Conservation (phyloP, 1,284 basidiomycete species). For the Heterobasidion parviporum region DNA sequence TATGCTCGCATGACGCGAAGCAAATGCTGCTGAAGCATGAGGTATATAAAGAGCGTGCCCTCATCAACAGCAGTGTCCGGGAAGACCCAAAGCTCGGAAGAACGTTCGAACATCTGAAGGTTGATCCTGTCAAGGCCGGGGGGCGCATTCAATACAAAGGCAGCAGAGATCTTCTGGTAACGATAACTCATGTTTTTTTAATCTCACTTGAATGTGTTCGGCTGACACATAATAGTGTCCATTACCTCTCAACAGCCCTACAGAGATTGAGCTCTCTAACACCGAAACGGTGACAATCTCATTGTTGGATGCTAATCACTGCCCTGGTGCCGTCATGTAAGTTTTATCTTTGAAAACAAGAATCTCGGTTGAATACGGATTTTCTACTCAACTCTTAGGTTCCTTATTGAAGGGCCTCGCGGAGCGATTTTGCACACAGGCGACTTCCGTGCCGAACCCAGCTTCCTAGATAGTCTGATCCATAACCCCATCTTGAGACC, state of each 20-base stretch:
- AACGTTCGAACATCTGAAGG: conserved; percentile 63
- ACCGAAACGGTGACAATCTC: conserved; percentile 65
- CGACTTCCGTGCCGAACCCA: conserved; percentile 82
- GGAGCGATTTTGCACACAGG: conserved; percentile 86
- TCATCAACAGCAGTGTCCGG: conserved; percentile 42
- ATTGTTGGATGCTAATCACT: conserved; percentile 88
- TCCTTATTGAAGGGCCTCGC: conserved; percentile 69
- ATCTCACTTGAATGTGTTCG: neutral
- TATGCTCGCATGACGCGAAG: conserved; percentile 78
- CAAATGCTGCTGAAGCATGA: conserved; percentile 76
- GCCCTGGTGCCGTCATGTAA: conserved; percentile 88
- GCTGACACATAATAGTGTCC: conserved; percentile 25
- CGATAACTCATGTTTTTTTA: conserved; percentile 12
- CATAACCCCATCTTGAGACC: conserved; percentile 65
- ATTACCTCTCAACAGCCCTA: conserved; percentile 57
- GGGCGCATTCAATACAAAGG: conserved; percentile 38
- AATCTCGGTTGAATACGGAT: neutral
- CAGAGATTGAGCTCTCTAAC: conserved; percentile 47
- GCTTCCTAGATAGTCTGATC: conserved; percentile 61
- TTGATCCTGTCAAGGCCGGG: conserved; percentile 37
- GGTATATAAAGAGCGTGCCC: conserved; percentile 52
- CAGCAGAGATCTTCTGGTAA: conserved; percentile 58
- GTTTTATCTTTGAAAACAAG: conserved; percentile 14
- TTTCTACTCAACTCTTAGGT: conserved; percentile 41
- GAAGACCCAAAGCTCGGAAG: conserved; percentile 38